Percentiles rank a stretch among this genome's conserved stretches.
Conservation (phyloP, 2,329 filamentous ascomycete species). For the Colletotrichum graminicola region DNA sequence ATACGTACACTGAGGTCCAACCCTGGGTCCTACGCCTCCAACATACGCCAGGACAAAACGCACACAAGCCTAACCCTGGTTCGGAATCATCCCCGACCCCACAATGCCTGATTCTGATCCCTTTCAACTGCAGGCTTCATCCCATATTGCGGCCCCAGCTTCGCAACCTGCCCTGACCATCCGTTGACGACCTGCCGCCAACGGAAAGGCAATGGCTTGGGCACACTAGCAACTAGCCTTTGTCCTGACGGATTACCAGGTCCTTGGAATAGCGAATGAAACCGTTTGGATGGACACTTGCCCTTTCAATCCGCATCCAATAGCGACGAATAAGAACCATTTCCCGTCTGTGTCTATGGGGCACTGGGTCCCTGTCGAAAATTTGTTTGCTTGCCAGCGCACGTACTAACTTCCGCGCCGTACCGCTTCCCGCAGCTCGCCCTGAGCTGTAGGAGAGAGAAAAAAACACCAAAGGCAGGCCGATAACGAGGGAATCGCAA, state of each 20-base stretch:
- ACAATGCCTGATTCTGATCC: constrained; percentile 34
- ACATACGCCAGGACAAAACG: constrained; percentile 28
- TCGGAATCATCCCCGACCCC: constrained; percentile 38
- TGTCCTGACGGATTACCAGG: not conserved
- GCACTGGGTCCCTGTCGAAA: constrained; percentile 25
- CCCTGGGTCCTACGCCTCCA: constrained; percentile 26
- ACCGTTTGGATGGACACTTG: constrained; percentile 8
- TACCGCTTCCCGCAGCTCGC: constrained; percentile 39
- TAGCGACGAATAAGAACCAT: constrained; percentile 16
- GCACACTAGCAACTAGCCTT: not conserved
- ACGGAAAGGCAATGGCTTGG: not conserved
- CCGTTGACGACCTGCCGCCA: constrained; percentile 16
- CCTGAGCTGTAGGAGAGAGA: constrained; percentile 18
- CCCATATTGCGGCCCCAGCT: constrained; percentile 38
- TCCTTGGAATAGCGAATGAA: constrained; percentile 9
- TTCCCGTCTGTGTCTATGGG: constrained; percentile 24
- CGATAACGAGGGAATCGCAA: constrained; percentile 18
- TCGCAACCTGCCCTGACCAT: constrained; percentile 4
- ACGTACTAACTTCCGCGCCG: constrained; percentile 41
- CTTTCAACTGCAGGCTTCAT: constrained; percentile 35
- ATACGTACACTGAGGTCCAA: constrained; percentile 5
- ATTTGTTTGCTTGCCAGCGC: constrained; percentile 39
- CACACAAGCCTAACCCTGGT: constrained; percentile 34
- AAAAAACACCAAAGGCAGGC: constrained; percentile 3
- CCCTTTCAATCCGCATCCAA: constrained; percentile 5